Percentiles rank a stretch among this genome's conserved stretches.
phyloP scores from a whole-genome alignment of 495 filamentous ascomycete genomes.

The Oleoguttula mirabilis region DNA sequence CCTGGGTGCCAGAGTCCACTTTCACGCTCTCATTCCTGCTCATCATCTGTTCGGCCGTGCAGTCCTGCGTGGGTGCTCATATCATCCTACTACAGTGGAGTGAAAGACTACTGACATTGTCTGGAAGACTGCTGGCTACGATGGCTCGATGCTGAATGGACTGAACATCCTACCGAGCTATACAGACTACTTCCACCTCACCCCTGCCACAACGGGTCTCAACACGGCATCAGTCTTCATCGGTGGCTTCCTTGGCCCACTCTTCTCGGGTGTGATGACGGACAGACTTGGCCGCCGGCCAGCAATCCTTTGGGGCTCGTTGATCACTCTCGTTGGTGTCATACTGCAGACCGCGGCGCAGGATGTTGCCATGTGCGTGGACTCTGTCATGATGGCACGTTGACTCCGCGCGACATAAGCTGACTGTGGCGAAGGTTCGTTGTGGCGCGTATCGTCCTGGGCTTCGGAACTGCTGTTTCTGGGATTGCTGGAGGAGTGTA shows the following conservation, averaged over 20 bases:
- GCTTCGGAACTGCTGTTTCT: slow-evolving; percentile 32
- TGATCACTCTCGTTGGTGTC: slow-evolving; percentile 35
- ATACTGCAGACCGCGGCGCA: slow-evolving; percentile 39
- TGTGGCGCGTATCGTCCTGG: slow-evolving; percentile 34
- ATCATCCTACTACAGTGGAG: neutral
- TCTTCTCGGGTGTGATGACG: slow-evolving; percentile 29
- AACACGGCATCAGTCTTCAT: slow-evolving; percentile 40
- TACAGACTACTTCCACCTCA: slow-evolving; percentile 39
- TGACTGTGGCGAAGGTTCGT: too few relatives aligned
- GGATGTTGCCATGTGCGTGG: slow-evolving; percentile 39
- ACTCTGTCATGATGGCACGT: too few relatives aligned
- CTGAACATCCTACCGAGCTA: slow-evolving; percentile 41
- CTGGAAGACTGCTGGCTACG: slow-evolving; percentile 34
- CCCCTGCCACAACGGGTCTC: slow-evolving; percentile 32
- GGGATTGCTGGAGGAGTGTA: slow-evolving; percentile 34
- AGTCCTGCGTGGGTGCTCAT: slow-evolving; percentile 30
- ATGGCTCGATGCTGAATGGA: slow-evolving; percentile 37
- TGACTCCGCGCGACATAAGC: too few relatives aligned
- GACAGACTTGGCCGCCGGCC: slow-evolving; percentile 37
- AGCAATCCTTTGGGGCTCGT: slow-evolving; percentile 35
- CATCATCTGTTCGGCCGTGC: slow-evolving; percentile 37
- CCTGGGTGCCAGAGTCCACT: slow-evolving; percentile 39
- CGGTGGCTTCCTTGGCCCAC: slow-evolving; percentile 31
- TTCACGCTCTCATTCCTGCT: slow-evolving; percentile 32
- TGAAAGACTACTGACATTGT: neutral